phyloP scores from a whole-genome alignment of 352 stramenopile genomes.

The Globisporangium viniferum region DNA sequence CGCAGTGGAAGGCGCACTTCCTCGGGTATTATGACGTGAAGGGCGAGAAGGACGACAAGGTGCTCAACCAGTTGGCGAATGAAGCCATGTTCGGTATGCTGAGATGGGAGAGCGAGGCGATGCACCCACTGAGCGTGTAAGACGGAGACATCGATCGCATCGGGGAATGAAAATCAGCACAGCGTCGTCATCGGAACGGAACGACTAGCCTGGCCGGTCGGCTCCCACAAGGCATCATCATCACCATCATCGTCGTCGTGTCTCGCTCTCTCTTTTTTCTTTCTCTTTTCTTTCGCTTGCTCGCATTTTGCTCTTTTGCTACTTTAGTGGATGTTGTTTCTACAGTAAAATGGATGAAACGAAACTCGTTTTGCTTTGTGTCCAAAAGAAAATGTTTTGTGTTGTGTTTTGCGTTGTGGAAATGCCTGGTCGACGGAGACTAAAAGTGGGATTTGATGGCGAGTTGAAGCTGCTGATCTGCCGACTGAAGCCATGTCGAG shows the following conservation, averaged over 20 bases:
- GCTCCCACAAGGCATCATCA: not conserved
- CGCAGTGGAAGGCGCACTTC: slow-evolving; percentile 75
- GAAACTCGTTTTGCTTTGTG: slow-evolving; percentile 5
- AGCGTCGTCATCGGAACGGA: not conserved
- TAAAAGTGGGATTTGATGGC: not conserved
- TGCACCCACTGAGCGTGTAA: slow-evolving; percentile 77
- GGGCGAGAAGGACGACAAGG: slow-evolving; percentile 81
- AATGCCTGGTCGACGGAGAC: too few relatives aligned
- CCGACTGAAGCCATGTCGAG: not conserved
- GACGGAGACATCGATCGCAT: not conserved
- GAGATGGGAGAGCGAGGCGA: slow-evolving; percentile 82
- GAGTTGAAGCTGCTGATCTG: not conserved
- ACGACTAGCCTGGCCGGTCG: not conserved
- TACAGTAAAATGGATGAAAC: slow-evolving; percentile 4
- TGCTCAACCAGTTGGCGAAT: slow-evolving; percentile 78
- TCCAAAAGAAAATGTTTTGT: not conserved
- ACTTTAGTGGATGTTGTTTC: slow-evolving; percentile 7
- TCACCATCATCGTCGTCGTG: slow-evolving; percentile 2
- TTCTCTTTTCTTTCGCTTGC: slow-evolving; percentile 9
- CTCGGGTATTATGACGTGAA: slow-evolving; percentile 83
- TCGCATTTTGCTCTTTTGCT: slow-evolving; percentile 13
- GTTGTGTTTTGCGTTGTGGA: not conserved
- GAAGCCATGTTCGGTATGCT: slow-evolving; percentile 86
- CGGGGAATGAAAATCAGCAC: not conserved
- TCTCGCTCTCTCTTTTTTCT: not conserved